Percentiles rank a stretch among this genome's conserved stretches.
Evolutionary conservation across 345 rosid genomes (phyloP).

Genomic region (Brassica nigra): DNA sequence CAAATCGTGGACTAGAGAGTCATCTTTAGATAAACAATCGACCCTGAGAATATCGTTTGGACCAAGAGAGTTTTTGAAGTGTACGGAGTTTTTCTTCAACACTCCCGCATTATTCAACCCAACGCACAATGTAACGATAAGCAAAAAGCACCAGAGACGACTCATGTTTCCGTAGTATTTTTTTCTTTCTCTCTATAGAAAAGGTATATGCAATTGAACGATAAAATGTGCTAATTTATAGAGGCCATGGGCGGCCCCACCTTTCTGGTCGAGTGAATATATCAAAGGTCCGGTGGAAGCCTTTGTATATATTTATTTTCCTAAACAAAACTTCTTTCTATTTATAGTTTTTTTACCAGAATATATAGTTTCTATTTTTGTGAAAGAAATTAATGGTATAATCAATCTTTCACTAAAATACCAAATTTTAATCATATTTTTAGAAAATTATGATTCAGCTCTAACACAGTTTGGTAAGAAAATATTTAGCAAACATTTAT

Average conservation of each 20-base stretch:
- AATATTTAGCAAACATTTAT: background rate
- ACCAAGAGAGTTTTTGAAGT: background rate
- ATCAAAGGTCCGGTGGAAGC: no score
- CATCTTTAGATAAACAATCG: background rate
- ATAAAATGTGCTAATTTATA: background rate
- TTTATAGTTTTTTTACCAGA: no score
- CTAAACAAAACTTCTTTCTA: no score
- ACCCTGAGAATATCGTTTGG: background rate
- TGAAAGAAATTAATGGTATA: background rate
- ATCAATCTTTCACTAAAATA: background rate
- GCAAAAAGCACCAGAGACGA: background rate
- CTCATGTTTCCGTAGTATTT: background rate
- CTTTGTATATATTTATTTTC: no score
- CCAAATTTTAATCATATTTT: background rate
- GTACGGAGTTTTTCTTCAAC: background rate
- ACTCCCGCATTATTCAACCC: background rate
- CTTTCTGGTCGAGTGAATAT: background rate
- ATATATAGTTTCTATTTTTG: background rate
- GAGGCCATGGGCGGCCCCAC: background rate
- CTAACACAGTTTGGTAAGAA: background rate
- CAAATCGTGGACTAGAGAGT: background rate
- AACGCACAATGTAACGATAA: background rate
- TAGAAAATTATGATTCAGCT: background rate
- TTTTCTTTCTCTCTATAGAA: background rate
- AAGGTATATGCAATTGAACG: background rate